Conservation (phyloP, 2,329 filamentous ascomycete species). For the Albifimbria verrucaria region DNA sequence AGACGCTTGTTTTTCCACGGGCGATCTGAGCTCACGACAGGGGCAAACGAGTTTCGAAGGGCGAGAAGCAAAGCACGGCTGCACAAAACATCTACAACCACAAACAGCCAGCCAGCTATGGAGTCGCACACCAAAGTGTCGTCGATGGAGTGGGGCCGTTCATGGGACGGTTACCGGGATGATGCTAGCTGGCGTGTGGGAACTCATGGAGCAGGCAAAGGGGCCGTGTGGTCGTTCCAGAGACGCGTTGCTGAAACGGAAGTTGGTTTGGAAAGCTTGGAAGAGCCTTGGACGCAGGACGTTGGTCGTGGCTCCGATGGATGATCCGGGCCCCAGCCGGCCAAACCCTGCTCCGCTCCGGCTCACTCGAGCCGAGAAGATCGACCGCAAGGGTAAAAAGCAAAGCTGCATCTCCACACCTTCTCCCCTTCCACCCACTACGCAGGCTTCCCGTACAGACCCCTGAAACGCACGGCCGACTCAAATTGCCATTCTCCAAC, state of each 20-base stretch:
- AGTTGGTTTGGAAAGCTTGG: not conserved
- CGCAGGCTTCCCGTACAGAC: not conserved
- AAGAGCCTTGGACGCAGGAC: not conserved
- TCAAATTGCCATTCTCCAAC: not conserved
- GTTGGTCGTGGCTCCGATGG: not conserved
- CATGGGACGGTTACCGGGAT: not conserved
- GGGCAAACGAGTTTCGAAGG: not conserved
- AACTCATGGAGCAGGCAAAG: not conserved
- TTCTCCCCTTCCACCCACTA: not conserved
- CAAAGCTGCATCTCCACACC: not conserved
- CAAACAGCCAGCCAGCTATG: too few relatives aligned
- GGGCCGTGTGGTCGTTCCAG: not conserved
- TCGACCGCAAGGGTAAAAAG: not conserved
- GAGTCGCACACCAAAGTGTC: too few relatives aligned
- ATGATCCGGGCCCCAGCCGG: not conserved
- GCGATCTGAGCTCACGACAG: not conserved
- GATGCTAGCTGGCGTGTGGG: not conserved
- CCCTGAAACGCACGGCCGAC: not conserved
- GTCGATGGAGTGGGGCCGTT: not conserved
- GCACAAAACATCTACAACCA: not conserved
- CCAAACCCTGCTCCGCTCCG: not conserved
- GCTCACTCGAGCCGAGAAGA: not conserved
- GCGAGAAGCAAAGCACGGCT: not conserved
- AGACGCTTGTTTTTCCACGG: not conserved
- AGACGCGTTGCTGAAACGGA: not conserved